These are phyloP conservation scores for Iodosphaeria phyllophila DNA, from an alignment of 2,329 filamentous ascomycete species.

Conservation along the genomic window DNA sequence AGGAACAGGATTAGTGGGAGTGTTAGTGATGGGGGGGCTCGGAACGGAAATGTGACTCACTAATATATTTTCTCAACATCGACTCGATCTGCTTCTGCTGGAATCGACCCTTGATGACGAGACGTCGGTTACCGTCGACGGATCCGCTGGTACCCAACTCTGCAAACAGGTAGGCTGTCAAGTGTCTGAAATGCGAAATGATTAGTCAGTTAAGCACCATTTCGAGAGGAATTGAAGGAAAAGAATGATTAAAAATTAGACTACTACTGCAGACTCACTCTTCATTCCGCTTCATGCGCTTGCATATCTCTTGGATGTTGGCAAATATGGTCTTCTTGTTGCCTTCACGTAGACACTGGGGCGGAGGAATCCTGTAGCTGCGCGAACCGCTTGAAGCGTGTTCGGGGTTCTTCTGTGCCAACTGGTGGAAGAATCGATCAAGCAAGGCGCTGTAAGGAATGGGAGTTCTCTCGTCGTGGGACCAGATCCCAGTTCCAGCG, in stretches of 20 bases:
- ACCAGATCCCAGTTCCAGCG: conserved; percentile 78
- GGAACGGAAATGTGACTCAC: conserved; percentile 31
- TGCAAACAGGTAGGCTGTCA: conserved; percentile 91
- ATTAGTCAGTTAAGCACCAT: too few species aligned
- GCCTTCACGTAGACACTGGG: conserved; percentile 96
- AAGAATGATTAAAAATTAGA: too few species aligned
- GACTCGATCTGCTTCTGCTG: conserved; percentile 99
- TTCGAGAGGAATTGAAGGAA: too few species aligned
- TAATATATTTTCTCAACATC: conserved; percentile 86
- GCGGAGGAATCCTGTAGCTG: conserved; percentile 98
- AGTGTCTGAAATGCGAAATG: too few species aligned
- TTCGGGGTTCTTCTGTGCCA: conserved; percentile 93
- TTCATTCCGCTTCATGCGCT: conserved; percentile 97
- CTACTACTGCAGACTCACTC: too few species aligned
- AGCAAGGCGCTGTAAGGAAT: conserved; percentile 79
- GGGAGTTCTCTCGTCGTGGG: conserved; percentile 56
- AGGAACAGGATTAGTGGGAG: conserved; percentile 12
- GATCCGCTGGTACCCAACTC: conserved; percentile 95
- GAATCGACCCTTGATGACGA: conserved; percentile 99
- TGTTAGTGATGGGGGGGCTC: neutral
- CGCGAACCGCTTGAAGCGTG: conserved; percentile 74
- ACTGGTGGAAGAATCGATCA: conserved; percentile 80
- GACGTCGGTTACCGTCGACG: conserved; percentile 75
- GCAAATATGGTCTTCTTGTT: conserved; percentile 99
- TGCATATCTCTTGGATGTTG: conserved; percentile 97